Conservation (phyloP, 768 basidiomycete genomes). For the Cystofilobasidium macerans region DNA sequence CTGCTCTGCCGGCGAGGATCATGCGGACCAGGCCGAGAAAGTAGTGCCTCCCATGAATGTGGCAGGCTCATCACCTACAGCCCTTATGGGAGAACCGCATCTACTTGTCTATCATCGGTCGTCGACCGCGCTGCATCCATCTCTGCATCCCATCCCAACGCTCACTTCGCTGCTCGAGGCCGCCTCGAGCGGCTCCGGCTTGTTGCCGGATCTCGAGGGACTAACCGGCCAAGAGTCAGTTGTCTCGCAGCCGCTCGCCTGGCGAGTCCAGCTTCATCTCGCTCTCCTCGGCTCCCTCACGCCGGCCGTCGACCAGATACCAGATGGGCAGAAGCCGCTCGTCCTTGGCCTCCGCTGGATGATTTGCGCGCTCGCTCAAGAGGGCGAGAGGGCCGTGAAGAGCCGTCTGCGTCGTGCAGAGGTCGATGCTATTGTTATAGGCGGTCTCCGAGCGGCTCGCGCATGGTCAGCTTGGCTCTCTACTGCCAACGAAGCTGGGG, state of each 20-base stretch:
- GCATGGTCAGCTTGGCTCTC: conserved; percentile 7
- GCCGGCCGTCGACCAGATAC: not conserved
- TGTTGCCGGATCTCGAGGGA: not conserved
- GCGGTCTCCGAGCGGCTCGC: conserved; percentile 1
- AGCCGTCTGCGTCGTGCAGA: conserved; percentile 3
- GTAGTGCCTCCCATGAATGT: too few relatives aligned
- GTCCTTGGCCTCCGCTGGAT: conserved; percentile 11
- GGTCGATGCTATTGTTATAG: conserved; percentile 12
- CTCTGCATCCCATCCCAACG: conserved; percentile 3
- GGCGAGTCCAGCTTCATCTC: conserved; percentile 3
- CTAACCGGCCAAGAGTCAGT: not conserved
- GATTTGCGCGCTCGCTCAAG: not conserved
- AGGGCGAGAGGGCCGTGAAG: conserved; percentile 9
- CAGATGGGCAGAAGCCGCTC: conserved; percentile 3
- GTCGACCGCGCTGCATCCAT: conserved; percentile 10
- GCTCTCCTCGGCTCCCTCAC: conserved; percentile 13
- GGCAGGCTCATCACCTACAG: not conserved
- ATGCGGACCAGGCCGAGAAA: not conserved
- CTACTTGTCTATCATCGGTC: conserved; percentile 10
- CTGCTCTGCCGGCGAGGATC: too few relatives aligned
- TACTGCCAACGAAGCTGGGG: not conserved
- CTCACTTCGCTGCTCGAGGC: not conserved
- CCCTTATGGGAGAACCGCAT: not conserved
- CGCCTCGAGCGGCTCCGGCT: too few relatives aligned
- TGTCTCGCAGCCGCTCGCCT: conserved; percentile 5